Percentiles rank a stretch among this genome's conserved stretches.
These are phyloP conservation scores for Fusarium sp. DNA, from an alignment of 2,329 filamentous ascomycete genomes.

Conservation along the genomic window DNA sequence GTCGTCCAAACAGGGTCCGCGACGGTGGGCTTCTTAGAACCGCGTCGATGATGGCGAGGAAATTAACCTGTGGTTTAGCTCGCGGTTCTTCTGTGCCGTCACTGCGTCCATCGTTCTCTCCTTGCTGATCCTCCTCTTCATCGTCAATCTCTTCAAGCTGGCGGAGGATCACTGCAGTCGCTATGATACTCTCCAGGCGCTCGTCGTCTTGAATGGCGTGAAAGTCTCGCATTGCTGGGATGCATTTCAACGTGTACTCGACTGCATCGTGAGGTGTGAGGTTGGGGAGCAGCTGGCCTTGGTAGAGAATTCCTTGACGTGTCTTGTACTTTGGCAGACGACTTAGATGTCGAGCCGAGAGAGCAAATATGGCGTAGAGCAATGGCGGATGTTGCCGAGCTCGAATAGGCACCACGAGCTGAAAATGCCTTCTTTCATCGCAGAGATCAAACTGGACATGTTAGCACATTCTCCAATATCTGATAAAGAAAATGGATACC, in stretches of 20 bases:
- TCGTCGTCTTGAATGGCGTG: slow-evolving; percentile 53
- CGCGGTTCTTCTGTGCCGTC: slow-evolving; percentile 4
- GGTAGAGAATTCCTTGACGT: slow-evolving; percentile 50
- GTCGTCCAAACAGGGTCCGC: slow-evolving; percentile 50
- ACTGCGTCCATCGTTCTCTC: slow-evolving; percentile 6
- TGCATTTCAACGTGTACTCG: slow-evolving; percentile 55
- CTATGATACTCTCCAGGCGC: slow-evolving; percentile 54
- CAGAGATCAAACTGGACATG: slow-evolving; percentile 52
- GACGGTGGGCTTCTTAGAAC: slow-evolving; percentile 53
- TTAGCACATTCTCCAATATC: slow-evolving; percentile 6
- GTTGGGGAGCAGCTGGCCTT: slow-evolving; percentile 51
- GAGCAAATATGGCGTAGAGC: slow-evolving; percentile 55
- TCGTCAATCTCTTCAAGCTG: slow-evolving; percentile 57
- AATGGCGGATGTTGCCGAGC: slow-evolving; percentile 53
- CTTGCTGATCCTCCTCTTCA: slow-evolving; percentile 46
- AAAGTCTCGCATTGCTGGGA: slow-evolving; percentile 53
- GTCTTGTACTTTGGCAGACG: slow-evolving; percentile 54
- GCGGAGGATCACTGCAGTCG: slow-evolving; percentile 55
- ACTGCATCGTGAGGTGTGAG: slow-evolving; percentile 53
- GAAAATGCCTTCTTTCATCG: slow-evolving; percentile 55
- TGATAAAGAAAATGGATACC: slow-evolving; percentile 36
- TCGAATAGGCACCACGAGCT: slow-evolving; percentile 51
- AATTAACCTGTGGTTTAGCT: slow-evolving; percentile 50
- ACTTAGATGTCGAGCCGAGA: slow-evolving; percentile 54
- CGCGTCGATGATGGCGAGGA: slow-evolving; percentile 55